phyloP scores from a whole-genome alignment of 805 yeast species.

The Wickerhamiella kurtzmanii region DNA sequence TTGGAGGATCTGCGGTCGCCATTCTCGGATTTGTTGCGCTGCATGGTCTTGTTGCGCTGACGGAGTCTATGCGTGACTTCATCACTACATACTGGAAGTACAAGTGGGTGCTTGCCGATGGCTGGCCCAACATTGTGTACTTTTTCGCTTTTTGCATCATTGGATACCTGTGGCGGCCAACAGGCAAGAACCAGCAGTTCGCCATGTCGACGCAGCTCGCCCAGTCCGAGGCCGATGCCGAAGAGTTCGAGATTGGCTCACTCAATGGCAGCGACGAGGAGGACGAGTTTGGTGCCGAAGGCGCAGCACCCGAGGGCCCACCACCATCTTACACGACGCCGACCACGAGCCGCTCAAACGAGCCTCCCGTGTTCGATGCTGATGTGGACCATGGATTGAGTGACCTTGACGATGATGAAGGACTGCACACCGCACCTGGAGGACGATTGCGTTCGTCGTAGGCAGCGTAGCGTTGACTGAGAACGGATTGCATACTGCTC shows the following conservation, averaged over 20 bases:
- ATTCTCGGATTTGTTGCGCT: constrained; percentile 58
- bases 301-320: constrained; percentile 7
- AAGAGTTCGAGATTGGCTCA: constrained; percentile 51
- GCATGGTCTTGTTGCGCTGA: constrained; percentile 55
- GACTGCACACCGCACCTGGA: constrained; percentile 18
- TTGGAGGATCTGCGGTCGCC: constrained; percentile 57
- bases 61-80: constrained; percentile 61
- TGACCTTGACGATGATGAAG: constrained; percentile 17
- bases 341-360: constrained; percentile 1
- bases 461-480: too few species aligned
- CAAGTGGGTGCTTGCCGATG: constrained; percentile 74
- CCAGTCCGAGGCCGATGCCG: constrained; percentile 61
- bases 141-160: constrained; percentile 70
- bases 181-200: constrained; percentile 84
- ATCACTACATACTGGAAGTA: constrained; percentile 86
- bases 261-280: constrained; percentile 31
- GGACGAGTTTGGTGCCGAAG: constrained; percentile 14
- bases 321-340: constrained; percentile 4
- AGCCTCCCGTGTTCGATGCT: constrained; percentile 10
- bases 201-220: constrained; percentile 83
- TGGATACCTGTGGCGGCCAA: constrained; percentile 94
- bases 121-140: constrained; percentile 89
- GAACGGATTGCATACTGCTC: too few species aligned
- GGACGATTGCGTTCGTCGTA: constrained; percentile 4
- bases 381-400: constrained; percentile 15